Evolutionary conservation across 1,139 yeast species (phyloP).

Genomic region (Yamadazyma trypodendri): DNA sequence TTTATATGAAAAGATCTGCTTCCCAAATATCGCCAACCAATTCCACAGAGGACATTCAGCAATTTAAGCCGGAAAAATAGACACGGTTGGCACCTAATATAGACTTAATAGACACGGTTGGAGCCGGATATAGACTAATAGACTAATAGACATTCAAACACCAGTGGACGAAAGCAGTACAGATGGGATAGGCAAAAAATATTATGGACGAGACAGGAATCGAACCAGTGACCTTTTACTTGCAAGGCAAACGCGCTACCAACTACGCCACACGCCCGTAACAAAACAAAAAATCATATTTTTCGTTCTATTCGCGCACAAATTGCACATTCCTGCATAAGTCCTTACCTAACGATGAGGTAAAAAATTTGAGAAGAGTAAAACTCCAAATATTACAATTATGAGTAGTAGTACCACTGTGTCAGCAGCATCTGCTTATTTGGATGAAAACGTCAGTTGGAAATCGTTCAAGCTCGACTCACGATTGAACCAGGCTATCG

Average conservation of each 20-base stretch:
- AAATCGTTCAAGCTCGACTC: slow-evolving; percentile 74
- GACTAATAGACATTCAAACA: no score
- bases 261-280: slow-evolving; percentile 69
- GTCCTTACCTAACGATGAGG: slow-evolving; percentile 1
- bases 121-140: not conserved
- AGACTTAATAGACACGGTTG: not conserved
- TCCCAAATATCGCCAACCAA: slow-evolving; percentile 5
- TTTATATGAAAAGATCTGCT: not conserved
- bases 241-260: slow-evolving; percentile 73
- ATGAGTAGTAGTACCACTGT: slow-evolving; percentile 7
- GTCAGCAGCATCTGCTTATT: slow-evolving; percentile 63
- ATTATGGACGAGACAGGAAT: slow-evolving; percentile 61
- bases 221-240: slow-evolving; percentile 68
- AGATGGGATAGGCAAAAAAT: slow-evolving; percentile 17
- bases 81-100: not conserved
- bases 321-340: not conserved
- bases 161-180: not conserved
- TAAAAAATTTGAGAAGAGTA: slow-evolving; percentile 6
- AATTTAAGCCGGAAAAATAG: not conserved
- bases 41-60: slow-evolving; percentile 1
- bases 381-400: not conserved
- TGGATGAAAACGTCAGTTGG: slow-evolving; percentile 72
- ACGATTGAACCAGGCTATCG: slow-evolving; percentile 79
- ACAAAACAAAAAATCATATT: not conserved
- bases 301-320: not conserved